Evolutionary conservation across 495 filamentous ascomycete genomes (phyloP), one percentile per base, ranked within the genome.

Genomic region (Penicillium diatomitis): DNA sequence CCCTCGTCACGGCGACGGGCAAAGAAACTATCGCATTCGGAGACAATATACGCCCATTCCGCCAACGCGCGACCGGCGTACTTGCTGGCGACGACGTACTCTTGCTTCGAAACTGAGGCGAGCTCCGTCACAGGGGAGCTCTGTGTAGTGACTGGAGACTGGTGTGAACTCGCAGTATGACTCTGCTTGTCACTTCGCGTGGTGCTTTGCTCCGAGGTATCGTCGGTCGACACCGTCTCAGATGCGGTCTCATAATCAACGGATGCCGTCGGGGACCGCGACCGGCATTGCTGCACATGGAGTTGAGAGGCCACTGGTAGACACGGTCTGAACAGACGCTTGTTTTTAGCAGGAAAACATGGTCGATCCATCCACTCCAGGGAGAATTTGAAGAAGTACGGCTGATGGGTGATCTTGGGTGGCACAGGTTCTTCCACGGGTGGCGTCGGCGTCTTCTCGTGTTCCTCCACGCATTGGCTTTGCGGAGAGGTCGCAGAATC

Each of bases 21-120:
- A 41, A 91, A 87, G 66, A 98, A 98, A 58, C 82, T 88, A 61
- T 97, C 90, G 68, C 84, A 90, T 64, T 98, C 92, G 28, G 76
- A 75, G 6, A 96, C 83, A 34, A 96, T 79, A 20, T 87, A 67
- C 9, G 81, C 72, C 92, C 92, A 98, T 65, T 98, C 92, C 2
- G 91, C 90, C 44, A 98, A 74, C 2, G 92, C 89, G 40, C 91
- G 80, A 2, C 92, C 92, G 5, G 82, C 74, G 65, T 98, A 97
- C 52, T 83, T 87, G 49, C 76, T 80, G 29, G 71, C 65, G 33
- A 62, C 69, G 31, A 68, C 32, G 11, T 64, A 49, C 33, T 68
- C 62, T 11, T 58, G 57, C 10, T 51, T 37, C n/a, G 57, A 48
- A 34, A 39, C 41, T 9, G 50, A 41, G 9, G 60, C 57, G 5